Percentiles rank a stretch among this genome's conserved stretches.
Evolutionary conservation across 345 rosid genomes (phyloP).

Genomic region (Populus tremula): DNA sequence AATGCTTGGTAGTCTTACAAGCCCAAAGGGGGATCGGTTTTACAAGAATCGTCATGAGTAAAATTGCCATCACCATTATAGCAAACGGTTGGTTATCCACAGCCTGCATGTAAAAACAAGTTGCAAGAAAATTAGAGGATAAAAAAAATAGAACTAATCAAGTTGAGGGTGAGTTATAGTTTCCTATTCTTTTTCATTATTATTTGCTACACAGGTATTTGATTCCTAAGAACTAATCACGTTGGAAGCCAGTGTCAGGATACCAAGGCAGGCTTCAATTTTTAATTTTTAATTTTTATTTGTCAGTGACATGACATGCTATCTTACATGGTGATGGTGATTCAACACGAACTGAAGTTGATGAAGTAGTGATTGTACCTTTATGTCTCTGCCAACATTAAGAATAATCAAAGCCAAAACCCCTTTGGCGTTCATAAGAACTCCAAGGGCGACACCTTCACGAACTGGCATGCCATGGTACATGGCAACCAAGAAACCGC

Average conservation of each 20-base stretch:
- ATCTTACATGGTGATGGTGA: neutral
- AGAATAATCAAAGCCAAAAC: conserved; percentile 29
- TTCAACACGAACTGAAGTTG: neutral
- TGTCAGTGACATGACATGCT: neutral
- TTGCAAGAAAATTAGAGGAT: too few relatives aligned
- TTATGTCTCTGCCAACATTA: conserved; percentile 7
- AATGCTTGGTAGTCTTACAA: conserved; percentile 30
- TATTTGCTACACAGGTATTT: too few relatives aligned
- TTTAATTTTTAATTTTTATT: neutral
- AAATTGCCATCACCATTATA: neutral
- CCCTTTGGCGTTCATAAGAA: conserved; percentile 57
- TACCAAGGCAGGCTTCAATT: neutral
- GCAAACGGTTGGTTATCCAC: conserved; percentile 11
- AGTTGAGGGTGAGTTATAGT: neutral
- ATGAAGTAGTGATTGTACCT: neutral
- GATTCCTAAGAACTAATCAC: too few relatives aligned
- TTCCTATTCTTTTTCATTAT: too few relatives aligned
- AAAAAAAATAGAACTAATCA: neutral
- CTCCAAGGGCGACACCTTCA: conserved; percentile 43
- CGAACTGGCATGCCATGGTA: conserved; percentile 18
- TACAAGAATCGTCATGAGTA: conserved; percentile 13
- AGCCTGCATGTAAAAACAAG: neutral
- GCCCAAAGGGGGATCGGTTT: conserved; percentile 32
- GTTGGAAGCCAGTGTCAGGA: neutral
- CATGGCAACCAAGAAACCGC: conserved; percentile 30